Conservation (phyloP, 441 rosid genomes). For the Syzygium malaccense region DNA sequence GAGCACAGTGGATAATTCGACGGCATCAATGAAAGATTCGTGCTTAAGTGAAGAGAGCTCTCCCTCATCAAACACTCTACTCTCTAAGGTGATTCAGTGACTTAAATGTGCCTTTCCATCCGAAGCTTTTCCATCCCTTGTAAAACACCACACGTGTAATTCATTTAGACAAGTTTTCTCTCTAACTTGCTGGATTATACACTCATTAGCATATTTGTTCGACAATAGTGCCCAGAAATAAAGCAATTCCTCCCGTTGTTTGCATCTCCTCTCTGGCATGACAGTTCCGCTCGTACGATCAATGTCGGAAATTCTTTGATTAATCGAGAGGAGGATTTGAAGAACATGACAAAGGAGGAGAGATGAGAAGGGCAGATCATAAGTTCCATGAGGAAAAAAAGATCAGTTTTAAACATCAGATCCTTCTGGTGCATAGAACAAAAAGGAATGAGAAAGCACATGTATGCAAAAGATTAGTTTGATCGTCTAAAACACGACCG, state of each 20-base stretch:
- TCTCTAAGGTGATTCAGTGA: conserved; percentile 16
- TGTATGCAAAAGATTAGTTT: neutral
- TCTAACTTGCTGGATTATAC: neutral
- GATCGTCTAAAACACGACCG: no score
- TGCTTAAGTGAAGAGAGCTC: conserved; percentile 51
- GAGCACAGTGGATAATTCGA: conserved; percentile 21
- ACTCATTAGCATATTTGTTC: neutral
- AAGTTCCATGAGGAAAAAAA: neutral
- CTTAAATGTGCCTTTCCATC: neutral
- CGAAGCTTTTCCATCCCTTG: neutral
- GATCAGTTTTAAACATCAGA: neutral
- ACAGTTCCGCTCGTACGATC: neutral
- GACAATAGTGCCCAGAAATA: neutral
- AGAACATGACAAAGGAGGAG: neutral
- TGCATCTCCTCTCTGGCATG: neutral
- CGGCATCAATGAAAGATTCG: conserved; percentile 32
- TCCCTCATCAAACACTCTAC: conserved; percentile 34
- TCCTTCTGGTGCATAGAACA: neutral
- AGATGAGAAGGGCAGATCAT: neutral
- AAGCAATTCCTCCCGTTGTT: neutral
- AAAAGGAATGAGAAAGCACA: neutral
- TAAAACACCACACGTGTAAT: neutral
- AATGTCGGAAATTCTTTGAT: neutral
- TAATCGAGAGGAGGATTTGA: neutral
- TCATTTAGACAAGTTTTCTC: neutral